Percentiles rank a stretch among this genome's conserved stretches.
Conservation (phyloP, 345 rosid species). For the Camelina neglecta region DNA sequence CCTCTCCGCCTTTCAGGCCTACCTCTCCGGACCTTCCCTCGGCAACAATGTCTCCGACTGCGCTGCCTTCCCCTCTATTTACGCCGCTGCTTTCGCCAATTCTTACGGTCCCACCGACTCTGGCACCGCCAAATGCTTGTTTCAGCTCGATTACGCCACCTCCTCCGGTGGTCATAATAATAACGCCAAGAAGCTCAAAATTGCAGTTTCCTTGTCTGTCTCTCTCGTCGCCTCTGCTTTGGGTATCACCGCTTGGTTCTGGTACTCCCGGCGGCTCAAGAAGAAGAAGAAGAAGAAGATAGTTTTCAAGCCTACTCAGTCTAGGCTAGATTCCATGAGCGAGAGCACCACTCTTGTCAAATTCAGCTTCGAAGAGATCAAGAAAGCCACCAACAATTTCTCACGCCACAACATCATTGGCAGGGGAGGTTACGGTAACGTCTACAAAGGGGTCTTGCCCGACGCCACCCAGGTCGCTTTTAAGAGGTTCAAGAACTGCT, state of each 20-base stretch:
- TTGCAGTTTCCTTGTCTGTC: conserved; percentile 44
- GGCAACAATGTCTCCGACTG: conserved; percentile 74
- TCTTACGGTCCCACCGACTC: conserved; percentile 66
- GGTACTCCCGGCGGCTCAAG: conserved; percentile 52
- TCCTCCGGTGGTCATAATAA: conserved; percentile 19
- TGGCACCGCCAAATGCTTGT: conserved; percentile 73
- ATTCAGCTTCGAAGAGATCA: conserved; percentile 76
- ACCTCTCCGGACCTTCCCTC: conserved; percentile 51
- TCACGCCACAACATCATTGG: conserved; percentile 75
- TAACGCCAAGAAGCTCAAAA: conserved; percentile 35
- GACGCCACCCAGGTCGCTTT: conserved; percentile 87
- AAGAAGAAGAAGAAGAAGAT: too few relatives aligned
- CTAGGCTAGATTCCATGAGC: conserved; percentile 61
- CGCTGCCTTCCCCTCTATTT: conserved; percentile 59
- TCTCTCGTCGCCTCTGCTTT: conserved; percentile 46
- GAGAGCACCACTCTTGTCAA: conserved; percentile 72
- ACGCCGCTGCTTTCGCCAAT: conserved; percentile 74
- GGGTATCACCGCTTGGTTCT: conserved; percentile 47
- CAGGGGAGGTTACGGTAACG: conserved; percentile 92
- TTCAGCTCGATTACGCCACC: conserved; percentile 48
- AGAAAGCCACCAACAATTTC: conserved; percentile 74
- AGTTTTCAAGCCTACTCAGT: conserved; percentile 3
- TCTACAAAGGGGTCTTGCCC: conserved; percentile 63
- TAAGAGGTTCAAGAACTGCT: conserved; percentile 90
- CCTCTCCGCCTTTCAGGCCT: conserved; percentile 56